These are phyloP conservation scores for Trichoderma aggressivum DNA, from an alignment of 2,329 filamentous ascomycete genomes.

Conservation along the genomic window DNA sequence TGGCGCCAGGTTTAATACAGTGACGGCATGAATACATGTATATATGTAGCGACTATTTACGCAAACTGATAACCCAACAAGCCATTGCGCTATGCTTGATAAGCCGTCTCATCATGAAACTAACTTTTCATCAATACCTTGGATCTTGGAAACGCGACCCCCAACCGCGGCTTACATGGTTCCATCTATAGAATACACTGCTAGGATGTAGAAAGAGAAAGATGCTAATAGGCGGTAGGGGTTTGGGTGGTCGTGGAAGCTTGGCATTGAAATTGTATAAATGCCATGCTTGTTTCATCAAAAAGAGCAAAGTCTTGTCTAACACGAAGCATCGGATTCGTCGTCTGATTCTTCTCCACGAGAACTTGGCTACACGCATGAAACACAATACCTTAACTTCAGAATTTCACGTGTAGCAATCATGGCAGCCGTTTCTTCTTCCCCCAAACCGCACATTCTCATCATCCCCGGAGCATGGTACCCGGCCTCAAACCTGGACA, in stretches of 20 bases:
- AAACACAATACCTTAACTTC: not conserved
- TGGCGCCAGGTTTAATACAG: not conserved
- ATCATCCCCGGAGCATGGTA: slow-evolving; percentile 2
- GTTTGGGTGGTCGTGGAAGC: not conserved
- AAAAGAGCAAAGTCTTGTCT: not conserved
- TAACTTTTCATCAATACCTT: not conserved
- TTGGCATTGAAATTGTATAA: not conserved
- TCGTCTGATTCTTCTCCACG: not conserved
- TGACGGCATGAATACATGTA: not conserved
- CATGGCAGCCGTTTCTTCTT: not conserved
- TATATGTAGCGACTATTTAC: not conserved
- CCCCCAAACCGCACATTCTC: not conserved
- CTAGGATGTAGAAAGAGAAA: not conserved
- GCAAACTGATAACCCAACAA: not conserved
- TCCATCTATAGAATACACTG: not conserved
- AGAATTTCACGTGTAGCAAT: not conserved
- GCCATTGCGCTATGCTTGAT: not conserved
- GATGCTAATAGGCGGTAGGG: not conserved
- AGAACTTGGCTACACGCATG: fast-evolving
- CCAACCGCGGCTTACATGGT: not conserved
- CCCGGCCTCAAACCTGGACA: not conserved
- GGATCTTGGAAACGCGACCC: not conserved
- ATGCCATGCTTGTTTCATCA: not conserved
- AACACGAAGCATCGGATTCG: not conserved
- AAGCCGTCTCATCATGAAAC: not conserved